These are phyloP conservation scores for Purpureocillium takamizusanense DNA, from an alignment of 2,329 filamentous ascomycete genomes.

Conservation along the genomic window DNA sequence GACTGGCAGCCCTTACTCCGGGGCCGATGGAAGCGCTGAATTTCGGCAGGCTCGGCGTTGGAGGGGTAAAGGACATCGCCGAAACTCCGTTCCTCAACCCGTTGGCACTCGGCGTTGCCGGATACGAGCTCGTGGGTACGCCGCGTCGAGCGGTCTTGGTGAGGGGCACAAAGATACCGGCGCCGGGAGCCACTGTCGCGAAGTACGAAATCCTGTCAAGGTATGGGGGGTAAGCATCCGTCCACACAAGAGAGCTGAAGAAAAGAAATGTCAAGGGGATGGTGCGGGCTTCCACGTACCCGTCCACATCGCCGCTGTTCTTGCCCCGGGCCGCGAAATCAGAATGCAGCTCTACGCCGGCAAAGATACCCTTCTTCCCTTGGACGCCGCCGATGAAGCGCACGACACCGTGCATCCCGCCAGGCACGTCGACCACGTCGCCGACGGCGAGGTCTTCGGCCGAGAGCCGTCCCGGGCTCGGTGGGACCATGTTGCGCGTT, in stretches of 20 bases:
- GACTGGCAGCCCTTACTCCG: slow-evolving; percentile 56
- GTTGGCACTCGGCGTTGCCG: slow-evolving; percentile 62
- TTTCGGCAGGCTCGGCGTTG: slow-evolving; percentile 59
- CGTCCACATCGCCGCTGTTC: slow-evolving; percentile 93
- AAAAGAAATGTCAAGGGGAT: slow-evolving; percentile 1
- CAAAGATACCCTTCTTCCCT: slow-evolving; percentile 86
- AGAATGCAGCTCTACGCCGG: slow-evolving; percentile 77
- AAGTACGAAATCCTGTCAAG: slow-evolving; percentile 67
- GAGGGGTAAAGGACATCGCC: slow-evolving; percentile 52
- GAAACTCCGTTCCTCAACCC: slow-evolving; percentile 46
- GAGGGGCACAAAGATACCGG: slow-evolving; percentile 89
- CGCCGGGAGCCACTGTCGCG: slow-evolving; percentile 63
- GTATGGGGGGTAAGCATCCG: too few species aligned
- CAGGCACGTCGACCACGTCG: slow-evolving; percentile 83
- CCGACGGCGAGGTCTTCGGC: slow-evolving; percentile 58
- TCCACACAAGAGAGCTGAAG: too few species aligned
- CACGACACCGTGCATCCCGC: slow-evolving; percentile 82
- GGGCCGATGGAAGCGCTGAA: slow-evolving; percentile 86
- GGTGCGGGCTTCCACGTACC: slow-evolving; percentile 42
- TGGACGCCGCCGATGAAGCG: slow-evolving; percentile 81
- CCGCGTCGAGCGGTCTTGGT: slow-evolving; percentile 67
- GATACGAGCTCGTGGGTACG: slow-evolving; percentile 42
- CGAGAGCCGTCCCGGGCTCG: slow-evolving; percentile 42
- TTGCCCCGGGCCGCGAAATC: slow-evolving; percentile 81
- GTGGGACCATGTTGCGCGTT: slow-evolving; percentile 35